phyloP scores from a whole-genome alignment of 1,139 yeast species.

The Diutina rugosa region DNA sequence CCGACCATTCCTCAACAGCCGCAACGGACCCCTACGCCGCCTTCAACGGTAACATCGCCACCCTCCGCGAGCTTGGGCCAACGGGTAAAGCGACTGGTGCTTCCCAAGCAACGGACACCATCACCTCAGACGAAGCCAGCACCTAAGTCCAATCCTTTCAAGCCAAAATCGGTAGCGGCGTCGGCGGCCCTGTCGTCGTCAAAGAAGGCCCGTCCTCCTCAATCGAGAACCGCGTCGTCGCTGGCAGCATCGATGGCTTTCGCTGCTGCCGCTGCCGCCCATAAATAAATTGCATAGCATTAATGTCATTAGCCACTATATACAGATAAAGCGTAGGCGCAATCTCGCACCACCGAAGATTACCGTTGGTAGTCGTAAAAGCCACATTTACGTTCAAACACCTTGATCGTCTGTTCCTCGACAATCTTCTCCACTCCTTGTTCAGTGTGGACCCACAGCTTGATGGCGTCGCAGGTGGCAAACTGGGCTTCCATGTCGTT shows the following conservation, averaged over 20 bases:
- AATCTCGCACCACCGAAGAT: background rate
- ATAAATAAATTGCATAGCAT: background rate
- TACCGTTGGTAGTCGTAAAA: background rate
- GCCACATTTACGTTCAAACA: background rate
- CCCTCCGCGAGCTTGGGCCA: background rate
- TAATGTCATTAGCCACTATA: background rate
- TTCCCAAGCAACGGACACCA: background rate
- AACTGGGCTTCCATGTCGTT: background rate
- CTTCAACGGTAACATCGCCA: background rate
- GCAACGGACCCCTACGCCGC: background rate
- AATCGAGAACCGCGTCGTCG: background rate
- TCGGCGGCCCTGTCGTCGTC: background rate
- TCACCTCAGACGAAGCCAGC: background rate
- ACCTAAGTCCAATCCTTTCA: background rate
- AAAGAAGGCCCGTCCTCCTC: background rate
- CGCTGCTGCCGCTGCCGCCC: conserved; percentile 1
- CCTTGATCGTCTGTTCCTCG: background rate
- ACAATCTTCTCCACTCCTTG: conserved; percentile 1
- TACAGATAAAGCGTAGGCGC: background rate
- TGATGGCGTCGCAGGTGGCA: conserved; percentile 1
- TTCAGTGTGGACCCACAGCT: background rate
- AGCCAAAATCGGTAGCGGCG: background rate
- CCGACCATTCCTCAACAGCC: background rate
- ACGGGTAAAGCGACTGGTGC: background rate
- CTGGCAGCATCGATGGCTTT: background rate